phyloP scores from a whole-genome alignment of 371 early-diverging fungal species.

The Mucor sp. region DNA sequence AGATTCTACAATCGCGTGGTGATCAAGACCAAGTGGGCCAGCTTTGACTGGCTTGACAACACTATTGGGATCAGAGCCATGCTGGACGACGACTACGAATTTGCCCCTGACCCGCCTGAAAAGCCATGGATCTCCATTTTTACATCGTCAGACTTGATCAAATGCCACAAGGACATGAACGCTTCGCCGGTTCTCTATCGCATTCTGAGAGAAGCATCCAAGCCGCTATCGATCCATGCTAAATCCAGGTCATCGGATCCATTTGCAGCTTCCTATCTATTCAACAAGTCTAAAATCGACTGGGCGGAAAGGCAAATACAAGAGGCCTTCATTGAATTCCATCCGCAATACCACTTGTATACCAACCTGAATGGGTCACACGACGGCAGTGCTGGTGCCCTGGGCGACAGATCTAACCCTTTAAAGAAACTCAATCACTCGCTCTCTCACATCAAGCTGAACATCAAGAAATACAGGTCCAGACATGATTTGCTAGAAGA shows the following conservation, averaged over 20 bases:
- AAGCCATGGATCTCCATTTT: slow-evolving; percentile 50
- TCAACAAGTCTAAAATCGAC: slow-evolving; percentile 15
- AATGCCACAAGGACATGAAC: slow-evolving; percentile 18
- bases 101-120: slow-evolving; percentile 29
- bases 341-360: not conserved
- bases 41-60: slow-evolving; percentile 36
- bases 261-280: slow-evolving; percentile 33
- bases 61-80: slow-evolving; percentile 31
- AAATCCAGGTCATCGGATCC: slow-evolving; percentile 28
- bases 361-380: slow-evolving; percentile 4
- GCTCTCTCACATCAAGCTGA: slow-evolving; percentile 38
- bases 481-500: slow-evolving; percentile 20
- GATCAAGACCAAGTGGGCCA: slow-evolving; percentile 16
- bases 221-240: slow-evolving; percentile 7
- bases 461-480: slow-evolving; percentile 34
- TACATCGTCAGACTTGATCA: slow-evolving; percentile 17
- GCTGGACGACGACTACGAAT: slow-evolving; percentile 36
- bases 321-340: slow-evolving; percentile 36
- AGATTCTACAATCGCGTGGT: slow-evolving; percentile 39
- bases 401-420: slow-evolving; percentile 9
- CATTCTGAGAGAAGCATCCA: slow-evolving; percentile 36
- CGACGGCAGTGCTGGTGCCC: not conserved
- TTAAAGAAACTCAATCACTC: slow-evolving; percentile 42
- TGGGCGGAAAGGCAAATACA: slow-evolving; percentile 20
- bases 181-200: slow-evolving; percentile 35